A percentile compares a stretch with the other conserved stretches of the same genome.
These are phyloP conservation scores for Cyberlindnera bimundalis DNA, from an alignment of 805 yeast genomes.

Conservation along the genomic window DNA sequence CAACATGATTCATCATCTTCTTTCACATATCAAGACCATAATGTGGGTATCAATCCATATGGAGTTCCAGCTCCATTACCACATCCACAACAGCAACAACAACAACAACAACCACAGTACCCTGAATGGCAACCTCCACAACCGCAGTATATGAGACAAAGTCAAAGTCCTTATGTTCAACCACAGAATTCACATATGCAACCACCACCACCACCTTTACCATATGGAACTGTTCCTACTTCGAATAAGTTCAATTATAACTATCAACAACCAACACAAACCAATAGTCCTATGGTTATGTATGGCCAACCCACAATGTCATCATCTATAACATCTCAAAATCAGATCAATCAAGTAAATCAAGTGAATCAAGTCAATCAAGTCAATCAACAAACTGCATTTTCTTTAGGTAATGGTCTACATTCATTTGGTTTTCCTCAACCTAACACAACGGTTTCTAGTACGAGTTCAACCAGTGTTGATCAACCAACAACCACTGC, in stretches of 20 bases:
- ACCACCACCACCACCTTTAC: constrained; percentile 3
- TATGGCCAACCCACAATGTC: background rate
- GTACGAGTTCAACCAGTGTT: too few relatives aligned
- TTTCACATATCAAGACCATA: constrained; percentile 2
- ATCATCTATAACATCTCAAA: background rate
- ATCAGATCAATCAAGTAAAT: too few relatives aligned
- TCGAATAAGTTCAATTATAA: constrained; percentile 1
- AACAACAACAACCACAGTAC: background rate
- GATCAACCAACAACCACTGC: too few relatives aligned
- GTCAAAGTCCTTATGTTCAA: background rate
- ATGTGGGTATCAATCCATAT: background rate
- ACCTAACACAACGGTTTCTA: background rate
- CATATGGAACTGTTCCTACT: constrained; percentile 2
- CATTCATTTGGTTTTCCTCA: constrained; percentile 2
- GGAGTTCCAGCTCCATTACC: background rate
- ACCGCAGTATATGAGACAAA: constrained; percentile 1
- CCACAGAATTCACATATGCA: constrained; percentile 5
- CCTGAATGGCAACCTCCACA: background rate
- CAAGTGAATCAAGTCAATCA: too few relatives aligned
- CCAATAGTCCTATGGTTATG: background rate
- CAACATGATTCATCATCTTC: background rate
- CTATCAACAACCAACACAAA: background rate
- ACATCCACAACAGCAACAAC: constrained; percentile 8
- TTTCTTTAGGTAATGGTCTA: background rate
- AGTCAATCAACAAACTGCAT: background rate